Evolutionary conservation across 305 asterid species (phyloP).

Genomic region (Fraxinus latifolia): DNA sequence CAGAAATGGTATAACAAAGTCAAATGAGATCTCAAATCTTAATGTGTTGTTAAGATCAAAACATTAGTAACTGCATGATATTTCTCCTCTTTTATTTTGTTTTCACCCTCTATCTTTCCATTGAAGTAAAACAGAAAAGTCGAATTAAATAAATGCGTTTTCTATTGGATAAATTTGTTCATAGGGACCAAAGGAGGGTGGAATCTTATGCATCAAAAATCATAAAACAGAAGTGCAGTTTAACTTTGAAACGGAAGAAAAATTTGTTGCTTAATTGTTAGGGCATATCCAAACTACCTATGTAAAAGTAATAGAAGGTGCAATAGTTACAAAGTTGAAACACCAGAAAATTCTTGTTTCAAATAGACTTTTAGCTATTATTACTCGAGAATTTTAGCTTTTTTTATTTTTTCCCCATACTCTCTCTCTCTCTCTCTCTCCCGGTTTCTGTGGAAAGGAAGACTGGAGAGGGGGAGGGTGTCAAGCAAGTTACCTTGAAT

Average conservation of each 20-base stretch:
- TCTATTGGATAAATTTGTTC: not conserved
- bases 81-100: not conserved
- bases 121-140: not conserved
- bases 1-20: not conserved
- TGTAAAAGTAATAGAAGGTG: not conserved
- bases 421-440: not conserved
- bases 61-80: not conserved
- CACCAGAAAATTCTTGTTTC: not conserved
- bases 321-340: not conserved
- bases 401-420: not conserved
- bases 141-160: not conserved
- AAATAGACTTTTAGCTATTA: not conserved
- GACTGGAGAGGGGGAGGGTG: not conserved
- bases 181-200: not conserved
- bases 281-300: not conserved
- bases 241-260: not conserved
- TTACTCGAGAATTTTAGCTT: not conserved
- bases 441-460: not conserved
- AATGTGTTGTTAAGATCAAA: not conserved
- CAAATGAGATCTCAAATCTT: not conserved
- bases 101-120: slow-evolving; percentile 1
- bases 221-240: not conserved
- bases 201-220: not conserved
- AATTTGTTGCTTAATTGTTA: not conserved
- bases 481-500: slow-evolving; percentile 59